These are phyloP conservation scores for Lipomyces japonicus DNA, from an alignment of 805 yeast genomes.

Conservation along the genomic window DNA sequence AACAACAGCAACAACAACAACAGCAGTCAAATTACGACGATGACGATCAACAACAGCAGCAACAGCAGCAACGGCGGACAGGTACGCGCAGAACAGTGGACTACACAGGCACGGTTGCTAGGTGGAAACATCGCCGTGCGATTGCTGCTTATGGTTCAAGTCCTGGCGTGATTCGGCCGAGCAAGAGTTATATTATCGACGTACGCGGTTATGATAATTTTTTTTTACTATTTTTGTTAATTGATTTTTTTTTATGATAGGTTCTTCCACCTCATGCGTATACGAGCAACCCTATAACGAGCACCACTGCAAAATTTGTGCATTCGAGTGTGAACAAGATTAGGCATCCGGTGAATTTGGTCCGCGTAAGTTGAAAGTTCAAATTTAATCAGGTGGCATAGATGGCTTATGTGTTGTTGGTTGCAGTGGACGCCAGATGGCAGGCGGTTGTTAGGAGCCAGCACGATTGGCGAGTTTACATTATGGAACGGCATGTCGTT, in stretches of 20 bases:
- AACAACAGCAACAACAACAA: conserved; percentile 2
- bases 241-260: neutral
- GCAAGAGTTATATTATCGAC: conserved; percentile 55
- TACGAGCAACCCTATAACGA: conserved; percentile 50
- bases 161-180: conserved; percentile 47
- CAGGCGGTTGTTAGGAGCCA: conserved; percentile 79
- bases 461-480: conserved; percentile 92
- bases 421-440: conserved; percentile 96
- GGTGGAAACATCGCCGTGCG: conserved; percentile 51
- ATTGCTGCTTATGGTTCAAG: conserved; percentile 34
- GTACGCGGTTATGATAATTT: conserved; percentile 6
- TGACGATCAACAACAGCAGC: conserved; percentile 1
- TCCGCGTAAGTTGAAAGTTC: conserved; percentile 12
- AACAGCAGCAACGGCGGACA: conserved; percentile 31
- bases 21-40: conserved; percentile 9
- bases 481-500: conserved; percentile 95
- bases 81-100: conserved; percentile 69
- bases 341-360: conserved; percentile 57
- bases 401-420: conserved; percentile 58
- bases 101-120: conserved; percentile 69
- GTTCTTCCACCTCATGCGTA: conserved; percentile 65
- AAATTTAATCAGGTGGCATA: too few relatives aligned
- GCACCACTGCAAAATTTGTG: conserved; percentile 74
- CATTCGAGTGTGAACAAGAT: conserved; percentile 89
- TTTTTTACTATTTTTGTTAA: neutral